These are phyloP conservation scores for Marasmius tenuissimus DNA, from an alignment of 1,284 basidiomycete species.

Conservation along the genomic window DNA sequence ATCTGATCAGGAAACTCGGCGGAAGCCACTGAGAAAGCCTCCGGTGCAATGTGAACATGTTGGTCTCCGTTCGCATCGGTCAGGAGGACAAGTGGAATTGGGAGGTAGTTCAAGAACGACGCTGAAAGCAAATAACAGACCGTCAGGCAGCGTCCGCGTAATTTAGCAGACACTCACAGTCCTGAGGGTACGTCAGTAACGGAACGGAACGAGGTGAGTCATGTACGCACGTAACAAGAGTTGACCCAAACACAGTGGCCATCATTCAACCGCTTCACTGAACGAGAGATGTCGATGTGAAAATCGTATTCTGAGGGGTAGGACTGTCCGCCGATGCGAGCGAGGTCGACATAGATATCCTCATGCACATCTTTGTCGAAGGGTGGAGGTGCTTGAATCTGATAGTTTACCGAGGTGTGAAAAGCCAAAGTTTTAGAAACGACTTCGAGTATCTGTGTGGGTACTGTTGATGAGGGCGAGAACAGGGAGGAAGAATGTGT, in stretches of 20 bases:
- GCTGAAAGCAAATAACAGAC: neutral
- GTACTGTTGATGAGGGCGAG: neutral
- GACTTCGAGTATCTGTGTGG: neutral
- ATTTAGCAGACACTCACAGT: neutral
- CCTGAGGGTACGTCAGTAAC: neutral
- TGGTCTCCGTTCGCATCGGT: conserved; percentile 6
- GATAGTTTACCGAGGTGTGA: neutral
- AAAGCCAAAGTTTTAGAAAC: neutral
- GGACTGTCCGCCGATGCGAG: neutral
- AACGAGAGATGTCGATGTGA: conserved; percentile 6
- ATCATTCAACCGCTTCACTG: conserved; percentile 7
- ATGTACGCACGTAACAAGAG: conserved; percentile 5
- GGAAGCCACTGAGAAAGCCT: conserved; percentile 1
- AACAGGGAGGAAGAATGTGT: neutral
- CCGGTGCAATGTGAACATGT: neutral
- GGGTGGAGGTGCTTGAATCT: neutral
- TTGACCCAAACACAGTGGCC: conserved; percentile 9
- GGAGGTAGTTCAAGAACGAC: conserved; percentile 2
- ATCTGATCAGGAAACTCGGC: conserved; percentile 47
- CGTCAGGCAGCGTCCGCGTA: neutral
- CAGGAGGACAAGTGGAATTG: conserved; percentile 7
- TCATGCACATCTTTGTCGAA: conserved; percentile 1
- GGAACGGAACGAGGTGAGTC: neutral
- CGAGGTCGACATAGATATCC: neutral
- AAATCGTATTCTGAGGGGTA: conserved; percentile 8